phyloP scores from a whole-genome alignment of 1,139 yeast species.

The Hemisphaericaspora xylofermentans region DNA sequence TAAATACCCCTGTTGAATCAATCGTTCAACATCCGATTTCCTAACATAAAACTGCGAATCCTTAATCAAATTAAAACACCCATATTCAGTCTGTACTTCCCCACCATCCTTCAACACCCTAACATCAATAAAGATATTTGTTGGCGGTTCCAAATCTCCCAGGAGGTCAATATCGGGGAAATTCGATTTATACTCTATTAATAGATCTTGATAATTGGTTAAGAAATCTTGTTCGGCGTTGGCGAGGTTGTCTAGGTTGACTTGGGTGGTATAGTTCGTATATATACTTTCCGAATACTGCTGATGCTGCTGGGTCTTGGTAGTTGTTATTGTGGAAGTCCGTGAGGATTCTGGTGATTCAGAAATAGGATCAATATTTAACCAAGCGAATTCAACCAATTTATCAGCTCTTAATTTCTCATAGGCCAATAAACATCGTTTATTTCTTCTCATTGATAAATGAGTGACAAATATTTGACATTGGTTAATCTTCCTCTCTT shows the following conservation, averaged over 20 bases:
- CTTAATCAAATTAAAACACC: slow-evolving; percentile 91
- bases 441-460: slow-evolving; percentile 80
- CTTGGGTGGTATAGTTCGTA: slow-evolving; percentile 27
- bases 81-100: slow-evolving; percentile 95
- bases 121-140: slow-evolving; percentile 88
- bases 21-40: slow-evolving; percentile 88
- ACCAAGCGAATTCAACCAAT: slow-evolving; percentile 74
- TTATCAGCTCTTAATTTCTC: slow-evolving; percentile 69
- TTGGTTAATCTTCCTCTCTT: slow-evolving; percentile 49
- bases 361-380: slow-evolving; percentile 40
- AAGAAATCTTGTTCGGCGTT: slow-evolving; percentile 82
- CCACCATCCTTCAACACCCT: slow-evolving; percentile 94
- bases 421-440: slow-evolving; percentile 84
- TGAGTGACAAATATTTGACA: slow-evolving; percentile 83
- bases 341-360: slow-evolving; percentile 13
- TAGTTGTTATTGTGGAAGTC: not conserved
- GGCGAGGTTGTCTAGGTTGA: slow-evolving; percentile 54
- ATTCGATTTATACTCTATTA: slow-evolving; percentile 74
- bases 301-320: slow-evolving; percentile 1
- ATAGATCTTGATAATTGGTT: slow-evolving; percentile 65
- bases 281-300: slow-evolving; percentile 4
- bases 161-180: slow-evolving; percentile 85
- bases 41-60: slow-evolving; percentile 94
- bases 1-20: slow-evolving; percentile 91
- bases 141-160: slow-evolving; percentile 87